Base-by-base conservation (phyloP, 164 flowering plant species). In the Santalum album region DNA sequence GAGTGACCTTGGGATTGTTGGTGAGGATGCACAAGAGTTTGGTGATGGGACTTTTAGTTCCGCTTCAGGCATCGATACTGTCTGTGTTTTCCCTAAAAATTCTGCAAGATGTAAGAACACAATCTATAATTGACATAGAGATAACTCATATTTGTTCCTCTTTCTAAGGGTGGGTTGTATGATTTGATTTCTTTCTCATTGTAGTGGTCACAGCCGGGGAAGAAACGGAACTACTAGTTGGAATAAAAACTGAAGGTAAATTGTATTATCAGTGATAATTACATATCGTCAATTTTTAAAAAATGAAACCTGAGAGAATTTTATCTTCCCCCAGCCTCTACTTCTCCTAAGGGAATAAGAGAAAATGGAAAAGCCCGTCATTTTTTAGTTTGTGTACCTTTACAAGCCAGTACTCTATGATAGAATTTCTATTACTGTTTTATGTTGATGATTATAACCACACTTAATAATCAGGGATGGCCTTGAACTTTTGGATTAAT, bases 161-260 rank as follows among this genome's bases (percentile, higher is more conserved):
- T n/a, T n/a, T n/a, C n/a, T n/a, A n/a, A n/a, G n/a, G n/a, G n/a
- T n/a, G n/a, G 21, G 5, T 43, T 43, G 47, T 23, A 22, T 56
- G 12, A 44, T 47, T 51, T 49, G 12, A 34, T 46, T 38, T 23
- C 25, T 22, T 49, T 57, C 22, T 44, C 7, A 23, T 36, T 72
- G 72, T 79, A 94, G 97, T 70, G 72, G 79, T 90, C 15, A 26
- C 69, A 3, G 90, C 97, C 22, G 99, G 99, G 54, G 87, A 87
- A 75, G 90, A 83, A 61, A 66, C 86, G 59, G 90, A 90, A 56
- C 68, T 94, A 15, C 71, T 94, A 3, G 95, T 85, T 64, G 99
- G 97, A 43, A 27, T 94, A 63, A 85, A 77, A 64, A 87, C 90
- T 60, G 84, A 76, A 56, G 99, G 99, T 90, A 81, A 67, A 12